Evolutionary conservation across 345 rosid genomes (phyloP).

Genomic region (Combretum micranthum): DNA sequence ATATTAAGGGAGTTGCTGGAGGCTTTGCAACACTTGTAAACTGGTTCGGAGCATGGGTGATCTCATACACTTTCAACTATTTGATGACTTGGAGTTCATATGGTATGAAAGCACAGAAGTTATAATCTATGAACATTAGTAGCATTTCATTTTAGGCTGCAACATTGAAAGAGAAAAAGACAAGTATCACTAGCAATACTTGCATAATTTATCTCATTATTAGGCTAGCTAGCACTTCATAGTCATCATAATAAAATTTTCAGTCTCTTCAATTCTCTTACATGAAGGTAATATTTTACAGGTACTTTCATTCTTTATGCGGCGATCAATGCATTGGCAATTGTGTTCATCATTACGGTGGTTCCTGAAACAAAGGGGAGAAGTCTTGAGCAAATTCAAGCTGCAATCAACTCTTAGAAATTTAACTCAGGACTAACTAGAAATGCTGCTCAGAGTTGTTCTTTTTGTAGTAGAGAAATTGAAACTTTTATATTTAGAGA

Average conservation of each 20-base stretch:
- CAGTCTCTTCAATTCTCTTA: too few species aligned
- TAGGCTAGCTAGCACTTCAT: too few species aligned
- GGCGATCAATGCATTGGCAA: constrained; percentile 49
- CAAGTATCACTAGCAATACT: neutral
- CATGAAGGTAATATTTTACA: neutral
- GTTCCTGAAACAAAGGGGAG: constrained; percentile 94
- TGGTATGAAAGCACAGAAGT: constrained; percentile 31
- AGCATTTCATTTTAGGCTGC: neutral
- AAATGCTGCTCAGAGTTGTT: too few species aligned
- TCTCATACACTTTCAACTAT: constrained; percentile 1
- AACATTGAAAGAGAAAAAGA: neutral
- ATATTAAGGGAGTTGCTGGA: constrained; percentile 1
- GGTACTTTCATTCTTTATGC: constrained; percentile 70
- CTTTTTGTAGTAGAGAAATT: too few species aligned
- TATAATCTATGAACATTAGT: neutral
- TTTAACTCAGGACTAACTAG: neutral
- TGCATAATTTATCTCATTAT: too few species aligned
- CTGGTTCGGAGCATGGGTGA: constrained; percentile 1
- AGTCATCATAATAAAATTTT: too few species aligned
- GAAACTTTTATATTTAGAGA: too few species aligned
- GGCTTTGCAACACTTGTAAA: neutral
- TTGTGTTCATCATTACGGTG: constrained; percentile 44
- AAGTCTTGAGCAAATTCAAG: constrained; percentile 85
- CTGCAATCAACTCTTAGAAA: constrained; percentile 45
- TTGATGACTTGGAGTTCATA: constrained; percentile 22